Percentiles rank a stretch among this genome's conserved stretches.
Conservation (phyloP, 2,329 filamentous ascomycete genomes). For the Calonectria hawksworthii region DNA sequence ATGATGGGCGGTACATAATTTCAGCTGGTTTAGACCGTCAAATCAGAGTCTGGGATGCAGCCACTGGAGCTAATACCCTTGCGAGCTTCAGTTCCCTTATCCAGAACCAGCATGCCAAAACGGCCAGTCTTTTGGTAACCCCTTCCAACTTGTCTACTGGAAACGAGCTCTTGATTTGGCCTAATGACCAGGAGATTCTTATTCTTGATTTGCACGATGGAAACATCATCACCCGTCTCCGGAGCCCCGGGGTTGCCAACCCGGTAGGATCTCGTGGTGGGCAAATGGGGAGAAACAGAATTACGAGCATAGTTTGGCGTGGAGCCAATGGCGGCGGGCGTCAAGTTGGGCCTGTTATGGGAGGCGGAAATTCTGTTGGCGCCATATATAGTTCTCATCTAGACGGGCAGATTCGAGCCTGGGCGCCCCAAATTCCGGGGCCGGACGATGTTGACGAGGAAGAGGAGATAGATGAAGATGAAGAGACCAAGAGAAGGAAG, state of each 20-base stretch:
- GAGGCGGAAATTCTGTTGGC: slow-evolving; percentile 65
- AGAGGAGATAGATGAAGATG: slow-evolving; percentile 57
- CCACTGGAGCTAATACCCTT: slow-evolving; percentile 86
- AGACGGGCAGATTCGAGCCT: slow-evolving; percentile 86
- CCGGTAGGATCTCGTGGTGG: slow-evolving; percentile 57
- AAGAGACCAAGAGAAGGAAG: slow-evolving; percentile 71
- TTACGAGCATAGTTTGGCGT: slow-evolving; percentile 83
- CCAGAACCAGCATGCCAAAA: slow-evolving; percentile 78
- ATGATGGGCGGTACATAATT: slow-evolving; percentile 82
- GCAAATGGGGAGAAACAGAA: slow-evolving; percentile 73
- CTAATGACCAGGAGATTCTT: slow-evolving; percentile 85
- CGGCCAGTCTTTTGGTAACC: slow-evolving; percentile 72
- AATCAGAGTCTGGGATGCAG: slow-evolving; percentile 89
- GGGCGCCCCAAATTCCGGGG: slow-evolving; percentile 74
- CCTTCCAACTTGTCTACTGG: slow-evolving; percentile 71
- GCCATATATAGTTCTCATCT: slow-evolving; percentile 84
- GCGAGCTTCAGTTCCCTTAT: slow-evolving; percentile 89
- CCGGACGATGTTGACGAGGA: slow-evolving; percentile 64
- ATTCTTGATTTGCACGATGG: slow-evolving; percentile 86
- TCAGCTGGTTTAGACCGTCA: slow-evolving; percentile 87
- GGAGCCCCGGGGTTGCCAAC: slow-evolving; percentile 71
- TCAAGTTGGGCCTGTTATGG: slow-evolving; percentile 72
- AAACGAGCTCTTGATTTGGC: slow-evolving; percentile 81
- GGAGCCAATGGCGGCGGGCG: slow-evolving; percentile 71
- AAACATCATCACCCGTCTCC: slow-evolving; percentile 77